phyloP scores from a whole-genome alignment of 225 moss, liverwort and hornwort genomes.

The Pseudoscleropodium purum region DNA sequence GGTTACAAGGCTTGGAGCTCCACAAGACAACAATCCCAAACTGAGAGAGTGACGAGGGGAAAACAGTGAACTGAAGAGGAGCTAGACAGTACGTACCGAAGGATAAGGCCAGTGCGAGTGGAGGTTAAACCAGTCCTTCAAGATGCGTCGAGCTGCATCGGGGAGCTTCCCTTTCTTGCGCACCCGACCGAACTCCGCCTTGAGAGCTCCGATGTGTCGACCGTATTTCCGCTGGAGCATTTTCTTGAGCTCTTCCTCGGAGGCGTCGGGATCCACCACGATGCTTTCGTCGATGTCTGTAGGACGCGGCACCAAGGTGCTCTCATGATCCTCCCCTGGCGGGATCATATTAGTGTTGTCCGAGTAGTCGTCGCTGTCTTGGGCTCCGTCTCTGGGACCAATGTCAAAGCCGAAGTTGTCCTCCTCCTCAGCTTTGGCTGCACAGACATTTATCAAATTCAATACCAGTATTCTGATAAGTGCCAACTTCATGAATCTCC shows the following conservation, averaged over 20 bases:
- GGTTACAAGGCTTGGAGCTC: not conserved
- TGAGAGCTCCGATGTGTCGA: constrained; percentile 12
- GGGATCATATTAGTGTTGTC: not conserved
- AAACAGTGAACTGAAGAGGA: not conserved
- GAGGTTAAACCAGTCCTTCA: constrained; percentile 31
- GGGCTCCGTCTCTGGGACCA: not conserved
- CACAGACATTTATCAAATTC: not conserved
- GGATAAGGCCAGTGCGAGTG: constrained; percentile 37
- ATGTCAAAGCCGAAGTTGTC: constrained; percentile 12
- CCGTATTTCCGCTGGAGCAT: constrained; percentile 9
- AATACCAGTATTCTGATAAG: not conserved
- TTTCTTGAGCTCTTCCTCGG: constrained; percentile 25
- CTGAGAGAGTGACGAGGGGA: not conserved
- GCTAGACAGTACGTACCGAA: constrained; percentile 9
- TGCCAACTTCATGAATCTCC: not conserved
- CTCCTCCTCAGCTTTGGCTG: constrained; percentile 23
- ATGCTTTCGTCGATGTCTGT: constrained; percentile 16
- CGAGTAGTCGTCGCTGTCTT: not conserved
- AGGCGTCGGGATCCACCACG: constrained; percentile 13
- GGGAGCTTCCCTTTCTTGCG: constrained; percentile 37
- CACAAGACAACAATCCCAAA: not conserved
- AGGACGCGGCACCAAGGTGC: not conserved
- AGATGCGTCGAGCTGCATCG: constrained; percentile 12
- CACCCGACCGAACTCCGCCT: constrained; percentile 24
- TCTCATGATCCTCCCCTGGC: not conserved